phyloP scores from a whole-genome alignment of 768 basidiomycete genomes.

The Arthromyces matolae region DNA sequence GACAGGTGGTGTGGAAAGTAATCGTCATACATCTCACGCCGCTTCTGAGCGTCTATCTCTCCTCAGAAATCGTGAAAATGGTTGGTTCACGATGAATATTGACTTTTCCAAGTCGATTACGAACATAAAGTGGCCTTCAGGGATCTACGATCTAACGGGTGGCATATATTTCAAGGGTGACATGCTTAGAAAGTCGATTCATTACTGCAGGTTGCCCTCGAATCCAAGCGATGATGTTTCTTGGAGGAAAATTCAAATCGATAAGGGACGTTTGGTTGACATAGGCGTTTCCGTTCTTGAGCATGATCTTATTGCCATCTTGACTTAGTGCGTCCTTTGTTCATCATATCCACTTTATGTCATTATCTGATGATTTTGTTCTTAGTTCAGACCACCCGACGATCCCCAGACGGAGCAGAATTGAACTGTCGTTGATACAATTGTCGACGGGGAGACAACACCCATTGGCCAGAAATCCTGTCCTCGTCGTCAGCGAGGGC shows the following conservation, averaged over 20 bases:
- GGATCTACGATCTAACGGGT: conserved; percentile 40
- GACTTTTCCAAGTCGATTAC: conserved; percentile 24
- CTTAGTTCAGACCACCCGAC: not conserved
- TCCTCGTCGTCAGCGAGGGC: conserved; percentile 24
- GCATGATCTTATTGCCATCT: conserved; percentile 39
- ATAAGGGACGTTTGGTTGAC: conserved; percentile 34
- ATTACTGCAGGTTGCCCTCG: conserved; percentile 32
- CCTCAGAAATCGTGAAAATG: conserved; percentile 24
- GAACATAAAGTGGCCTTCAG: conserved; percentile 26
- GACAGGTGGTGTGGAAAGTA: conserved; percentile 26
- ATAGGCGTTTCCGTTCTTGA: conserved; percentile 40
- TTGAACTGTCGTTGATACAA: conserved; percentile 7
- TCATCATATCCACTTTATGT: not conserved
- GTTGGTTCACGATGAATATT: conserved; percentile 27
- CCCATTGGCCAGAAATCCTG: conserved; percentile 12
- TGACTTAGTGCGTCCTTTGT: conserved; percentile 34
- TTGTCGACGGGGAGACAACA: conserved; percentile 12
- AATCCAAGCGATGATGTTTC: conserved; percentile 16
- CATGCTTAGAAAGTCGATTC: conserved; percentile 19
- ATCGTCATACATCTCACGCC: conserved; percentile 13
- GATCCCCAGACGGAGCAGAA: not conserved
- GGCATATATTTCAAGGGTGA: conserved; percentile 38
- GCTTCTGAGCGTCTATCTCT: conserved; percentile 22
- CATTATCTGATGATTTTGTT: not conserved
- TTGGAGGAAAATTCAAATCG: conserved; percentile 28